phyloP scores from a whole-genome alignment of 108 stramenopile species.

The Nannochloropsis gaditana region DNA sequence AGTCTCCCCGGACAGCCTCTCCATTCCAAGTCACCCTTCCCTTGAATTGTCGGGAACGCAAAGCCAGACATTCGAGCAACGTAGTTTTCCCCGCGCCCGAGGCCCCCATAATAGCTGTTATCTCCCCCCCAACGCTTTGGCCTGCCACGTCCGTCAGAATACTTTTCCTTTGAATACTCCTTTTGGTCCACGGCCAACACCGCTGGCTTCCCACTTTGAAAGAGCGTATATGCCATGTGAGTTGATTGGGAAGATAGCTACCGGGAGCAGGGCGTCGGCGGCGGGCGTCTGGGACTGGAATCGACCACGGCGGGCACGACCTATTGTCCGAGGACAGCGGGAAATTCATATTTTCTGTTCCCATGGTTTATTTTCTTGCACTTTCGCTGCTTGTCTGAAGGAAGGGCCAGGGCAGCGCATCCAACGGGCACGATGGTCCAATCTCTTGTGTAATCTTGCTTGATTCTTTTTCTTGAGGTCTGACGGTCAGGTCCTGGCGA shows the following conservation, averaged over 20 bases:
- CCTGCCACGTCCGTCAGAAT: background rate
- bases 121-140: background rate
- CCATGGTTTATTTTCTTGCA: too few species aligned
- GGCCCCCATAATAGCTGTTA: constrained; percentile 51
- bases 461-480: too few species aligned
- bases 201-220: background rate
- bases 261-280: background rate
- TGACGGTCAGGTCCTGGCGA: too few species aligned
- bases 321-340: too few species aligned
- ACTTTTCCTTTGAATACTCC: background rate
- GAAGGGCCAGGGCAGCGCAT: too few species aligned
- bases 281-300: background rate
- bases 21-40: background rate
- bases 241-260: background rate
- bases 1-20: background rate
- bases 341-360: too few species aligned
- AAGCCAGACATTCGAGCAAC: constrained; percentile 49
- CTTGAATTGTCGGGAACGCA: constrained; percentile 21
- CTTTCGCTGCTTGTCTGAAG: too few species aligned
- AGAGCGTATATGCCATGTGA: background rate
- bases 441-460: too few species aligned
- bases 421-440: too few species aligned
- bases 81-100: constrained; percentile 53
- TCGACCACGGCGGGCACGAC: too few species aligned
- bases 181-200: background rate